These are phyloP conservation scores for Dothideomycetidae sp. DNA, from an alignment of 2,329 filamentous ascomycete species.

Conservation along the genomic window DNA sequence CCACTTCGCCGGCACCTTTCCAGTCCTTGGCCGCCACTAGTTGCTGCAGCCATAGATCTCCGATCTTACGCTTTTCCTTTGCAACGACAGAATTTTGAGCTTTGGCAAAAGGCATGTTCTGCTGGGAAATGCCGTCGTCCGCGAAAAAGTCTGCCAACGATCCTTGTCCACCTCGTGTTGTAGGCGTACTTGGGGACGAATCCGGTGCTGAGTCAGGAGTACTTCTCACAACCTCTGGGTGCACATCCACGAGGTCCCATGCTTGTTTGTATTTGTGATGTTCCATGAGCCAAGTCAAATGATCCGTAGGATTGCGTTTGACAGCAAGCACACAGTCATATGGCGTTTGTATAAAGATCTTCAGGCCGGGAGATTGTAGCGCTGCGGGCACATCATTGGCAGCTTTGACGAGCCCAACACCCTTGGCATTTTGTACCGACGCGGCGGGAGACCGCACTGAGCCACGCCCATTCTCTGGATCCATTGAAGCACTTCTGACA, in stretches of 20 bases:
- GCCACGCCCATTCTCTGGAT: constrained; percentile 24
- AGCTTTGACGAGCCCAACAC: constrained; percentile 14
- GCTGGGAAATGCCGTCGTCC: constrained; percentile 41
- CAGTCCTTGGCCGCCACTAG: constrained; percentile 63
- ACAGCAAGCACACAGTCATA: constrained; percentile 93
- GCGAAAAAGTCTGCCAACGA: constrained; percentile 52
- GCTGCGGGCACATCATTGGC: constrained; percentile 31
- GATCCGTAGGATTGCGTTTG: constrained; percentile 72
- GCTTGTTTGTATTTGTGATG: constrained; percentile 69
- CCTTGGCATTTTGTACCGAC: constrained; percentile 17
- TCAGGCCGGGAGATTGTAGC: constrained; percentile 43
- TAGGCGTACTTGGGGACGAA: constrained; percentile 23
- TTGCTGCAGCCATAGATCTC: constrained; percentile 85
- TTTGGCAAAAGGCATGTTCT: constrained; percentile 45
- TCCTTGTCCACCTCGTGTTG: constrained; percentile 30
- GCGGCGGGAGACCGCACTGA: constrained; percentile 22
- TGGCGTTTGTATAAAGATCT: constrained; percentile 91
- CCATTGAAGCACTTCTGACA: constrained; percentile 37
- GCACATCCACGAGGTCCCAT: constrained; percentile 78
- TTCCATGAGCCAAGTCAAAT: constrained; percentile 72
- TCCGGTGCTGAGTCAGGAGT: constrained; percentile 22
- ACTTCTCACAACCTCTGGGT: constrained; percentile 53
- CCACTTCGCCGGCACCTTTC: constrained; percentile 62
- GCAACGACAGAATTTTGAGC: constrained; percentile 52
- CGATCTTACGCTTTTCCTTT: constrained; percentile 79